Evolutionary conservation across 371 early-diverging fungal species (phyloP).

Genomic region (Mortierella sp.): DNA sequence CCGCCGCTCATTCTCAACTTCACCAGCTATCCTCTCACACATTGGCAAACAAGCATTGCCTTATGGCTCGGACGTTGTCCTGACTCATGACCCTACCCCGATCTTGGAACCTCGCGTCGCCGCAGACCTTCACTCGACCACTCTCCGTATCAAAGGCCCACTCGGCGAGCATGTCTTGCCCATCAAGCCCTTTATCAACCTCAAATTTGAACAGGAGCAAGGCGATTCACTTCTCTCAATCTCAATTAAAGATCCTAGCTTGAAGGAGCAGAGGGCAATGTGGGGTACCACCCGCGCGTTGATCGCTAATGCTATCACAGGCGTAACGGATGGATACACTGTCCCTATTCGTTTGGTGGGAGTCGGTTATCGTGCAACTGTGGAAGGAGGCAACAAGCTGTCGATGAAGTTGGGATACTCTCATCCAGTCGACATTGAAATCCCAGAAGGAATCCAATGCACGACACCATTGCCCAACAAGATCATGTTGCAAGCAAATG

Average conservation of each 20-base stretch:
- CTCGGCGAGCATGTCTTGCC: conserved; percentile 81
- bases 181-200: conserved; percentile 83
- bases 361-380: conserved; percentile 93
- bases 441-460: conserved; percentile 88
- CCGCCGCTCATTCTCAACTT: conserved; percentile 61
- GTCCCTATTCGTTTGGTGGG: conserved; percentile 90
- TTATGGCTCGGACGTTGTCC: conserved; percentile 73
- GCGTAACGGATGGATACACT: conserved; percentile 92
- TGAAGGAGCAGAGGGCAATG: conserved; percentile 87
- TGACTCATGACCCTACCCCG: conserved; percentile 72
- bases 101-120: conserved; percentile 69
- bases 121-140: conserved; percentile 74
- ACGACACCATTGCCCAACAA: conserved; percentile 88
- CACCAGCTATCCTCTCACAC: conserved; percentile 66
- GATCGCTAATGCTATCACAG: conserved; percentile 87
- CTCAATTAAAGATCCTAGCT: conserved; percentile 67
- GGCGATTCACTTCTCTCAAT: conserved; percentile 70
- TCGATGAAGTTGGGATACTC: conserved; percentile 92
- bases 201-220: conserved; percentile 64
- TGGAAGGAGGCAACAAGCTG: conserved; percentile 78
- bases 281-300: conserved; percentile 97
- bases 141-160: conserved; percentile 85
- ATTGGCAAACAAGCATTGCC: conserved; percentile 81
- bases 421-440: conserved; percentile 82
- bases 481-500: conserved; percentile 83